Evolutionary conservation across 805 yeast genomes (phyloP), one percentile per base, ranked within the genome.

Genomic region (Candida ipomoeae): DNA sequence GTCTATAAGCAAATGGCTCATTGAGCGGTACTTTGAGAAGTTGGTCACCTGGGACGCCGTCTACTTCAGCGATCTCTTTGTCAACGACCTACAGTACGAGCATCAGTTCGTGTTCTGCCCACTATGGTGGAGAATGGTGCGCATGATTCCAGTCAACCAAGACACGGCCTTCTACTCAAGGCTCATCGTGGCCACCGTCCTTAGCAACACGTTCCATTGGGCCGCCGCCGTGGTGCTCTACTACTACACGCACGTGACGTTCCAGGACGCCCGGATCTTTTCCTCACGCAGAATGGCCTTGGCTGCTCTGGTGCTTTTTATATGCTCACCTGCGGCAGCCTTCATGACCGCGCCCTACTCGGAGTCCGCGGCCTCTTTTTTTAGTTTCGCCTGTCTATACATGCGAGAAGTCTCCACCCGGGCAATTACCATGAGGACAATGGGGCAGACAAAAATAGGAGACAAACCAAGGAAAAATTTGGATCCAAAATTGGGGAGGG

Each of bases 101-200:
- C 96, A 92, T 64, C 96, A 90, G 67, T 87, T 81, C 76, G 97
- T 95, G 4, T 92, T 89, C 63, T 83, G 95, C 26, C 87, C 87
- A 10, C 61, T 81, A 2, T 92, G 96, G 96, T 77, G 85, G 71
- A 62, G 79, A 21, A 42, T 83, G 3, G 66, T 85, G 3, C 62
- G 57, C 40, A 55, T 34, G n/a, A 13, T 54, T 13, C 58, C 54
- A 3, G 53, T 40, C 3, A 15, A 11, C 7, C 17, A 26, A 6
- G 44, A 37, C 5, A 48, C 51, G 8, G 20, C 20, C 11, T 57
- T 57, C 37, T 56, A 57, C 47, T 43, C 45, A 3, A 48, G 58
- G 10, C 51, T 57, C 31, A n/a, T 52, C 2, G 42, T 45, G 39
- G 58, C 83, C 1, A 63, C 84, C 1, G 13, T 76, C 0, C 35